Evolutionary conservation across 2,329 filamentous ascomycete species (phyloP).

Genomic region (Aspergillus sp.): DNA sequence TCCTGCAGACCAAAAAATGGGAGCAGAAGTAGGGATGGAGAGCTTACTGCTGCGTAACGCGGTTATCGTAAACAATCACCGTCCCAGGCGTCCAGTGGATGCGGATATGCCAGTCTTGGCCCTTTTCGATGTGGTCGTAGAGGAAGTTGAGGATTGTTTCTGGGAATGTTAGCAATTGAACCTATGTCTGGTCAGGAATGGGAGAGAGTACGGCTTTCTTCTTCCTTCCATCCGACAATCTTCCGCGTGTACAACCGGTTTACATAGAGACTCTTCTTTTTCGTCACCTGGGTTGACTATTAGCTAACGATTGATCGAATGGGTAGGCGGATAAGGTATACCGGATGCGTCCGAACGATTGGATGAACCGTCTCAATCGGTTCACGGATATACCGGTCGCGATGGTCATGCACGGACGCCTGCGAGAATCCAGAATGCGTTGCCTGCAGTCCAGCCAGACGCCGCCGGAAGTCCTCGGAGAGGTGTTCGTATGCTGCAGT

Average conservation of each 20-base stretch:
- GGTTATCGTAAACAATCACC: neutral
- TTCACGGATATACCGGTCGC: neutral
- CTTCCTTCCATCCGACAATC: neutral
- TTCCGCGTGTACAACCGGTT: neutral
- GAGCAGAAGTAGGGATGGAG: no score
- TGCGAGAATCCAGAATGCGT: neutral
- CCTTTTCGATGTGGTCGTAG: neutral
- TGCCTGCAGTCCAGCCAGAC: neutral
- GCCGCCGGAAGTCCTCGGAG: neutral
- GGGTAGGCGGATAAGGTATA: neutral
- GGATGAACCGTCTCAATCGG: neutral
- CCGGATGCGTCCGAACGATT: neutral
- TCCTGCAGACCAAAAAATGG: neutral
- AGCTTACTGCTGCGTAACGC: neutral
- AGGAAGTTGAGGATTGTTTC: neutral
- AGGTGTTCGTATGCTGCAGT: neutral
- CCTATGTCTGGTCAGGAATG: neutral
- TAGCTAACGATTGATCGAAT: neutral
- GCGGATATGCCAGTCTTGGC: neutral
- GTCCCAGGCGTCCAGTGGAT: neutral
- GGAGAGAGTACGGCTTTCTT: neutral
- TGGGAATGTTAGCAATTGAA: neutral
- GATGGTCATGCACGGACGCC: neutral
- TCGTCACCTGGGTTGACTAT: neutral
- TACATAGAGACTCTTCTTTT: neutral